A percentile compares a stretch with the other conserved stretches of the same genome.
Evolutionary conservation across 2,329 filamentous ascomycete species (phyloP).

Genomic region (Exophiala viscosa): DNA sequence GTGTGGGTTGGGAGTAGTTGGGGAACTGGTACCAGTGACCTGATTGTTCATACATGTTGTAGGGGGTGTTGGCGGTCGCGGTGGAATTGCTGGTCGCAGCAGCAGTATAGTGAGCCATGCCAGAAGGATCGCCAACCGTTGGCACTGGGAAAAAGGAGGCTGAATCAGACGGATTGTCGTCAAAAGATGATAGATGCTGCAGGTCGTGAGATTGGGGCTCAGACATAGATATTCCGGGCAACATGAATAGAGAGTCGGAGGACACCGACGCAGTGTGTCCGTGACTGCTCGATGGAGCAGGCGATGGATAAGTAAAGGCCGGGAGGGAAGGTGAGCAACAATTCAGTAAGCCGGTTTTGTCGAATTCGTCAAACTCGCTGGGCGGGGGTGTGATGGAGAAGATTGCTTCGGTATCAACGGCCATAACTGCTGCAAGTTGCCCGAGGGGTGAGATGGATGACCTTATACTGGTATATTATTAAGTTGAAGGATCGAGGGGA

Average conservation of each 20-base stretch:
- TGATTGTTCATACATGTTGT: slow-evolving; percentile 24
- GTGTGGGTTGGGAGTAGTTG: slow-evolving; percentile 18
- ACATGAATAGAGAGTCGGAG: slow-evolving; percentile 22
- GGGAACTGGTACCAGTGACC: slow-evolving; percentile 22
- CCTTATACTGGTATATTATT: background rate
- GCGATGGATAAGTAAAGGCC: slow-evolving; percentile 26
- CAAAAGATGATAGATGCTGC: slow-evolving; percentile 17
- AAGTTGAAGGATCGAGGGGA: background rate
- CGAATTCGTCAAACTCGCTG: slow-evolving; percentile 28
- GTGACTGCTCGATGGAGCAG: slow-evolving; percentile 25
- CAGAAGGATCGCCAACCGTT: slow-evolving; percentile 16
- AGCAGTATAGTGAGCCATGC: slow-evolving; percentile 10
- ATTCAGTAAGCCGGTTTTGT: slow-evolving; percentile 24
- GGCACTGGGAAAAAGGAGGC: slow-evolving; percentile 23
- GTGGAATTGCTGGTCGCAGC: slow-evolving; percentile 2
- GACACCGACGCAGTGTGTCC: slow-evolving; percentile 18
- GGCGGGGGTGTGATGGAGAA: slow-evolving; percentile 28
- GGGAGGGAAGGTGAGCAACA: slow-evolving; percentile 25
- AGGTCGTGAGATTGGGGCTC: slow-evolving; percentile 19
- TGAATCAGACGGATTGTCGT: slow-evolving; percentile 20
- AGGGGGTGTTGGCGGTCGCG: slow-evolving; percentile 8
- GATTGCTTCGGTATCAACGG: slow-evolving; percentile 19
- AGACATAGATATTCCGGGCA: slow-evolving; percentile 16
- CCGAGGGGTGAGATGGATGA: background rate
- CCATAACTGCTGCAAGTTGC: slow-evolving; percentile 12